Evolutionary conservation across 768 basidiomycete genomes (phyloP), one percentile per base, ranked within the genome.

Genomic region (Kwoniella dejecticola): DNA sequence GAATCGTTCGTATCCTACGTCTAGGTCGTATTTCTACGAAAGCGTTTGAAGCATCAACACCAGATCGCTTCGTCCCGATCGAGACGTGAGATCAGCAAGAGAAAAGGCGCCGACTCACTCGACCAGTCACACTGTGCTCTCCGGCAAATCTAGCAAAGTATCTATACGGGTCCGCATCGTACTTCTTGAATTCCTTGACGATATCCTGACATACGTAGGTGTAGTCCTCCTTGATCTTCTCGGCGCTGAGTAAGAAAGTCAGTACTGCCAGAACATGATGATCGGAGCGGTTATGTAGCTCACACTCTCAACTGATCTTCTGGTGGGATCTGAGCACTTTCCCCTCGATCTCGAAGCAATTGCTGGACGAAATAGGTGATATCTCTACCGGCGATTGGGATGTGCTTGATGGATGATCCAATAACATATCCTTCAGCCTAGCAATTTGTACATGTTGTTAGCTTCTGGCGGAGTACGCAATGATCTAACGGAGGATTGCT

Each of bases 201-300:
- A 98, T 97, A 76, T 98, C 96, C 79, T 96, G 93, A 77, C 96
- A 99, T 42, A 97, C 92, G 74, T 99, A 99, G 71, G 90, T 93
- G 81, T 93, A 95, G 72, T 91, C 90, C 83, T 99, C 96, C 81
- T 99, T 99, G 71, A 99, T 90, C 77, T 88, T 93, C 52, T 90
- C 84, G 19, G 96, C 94, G 21, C 78, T 79, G 47, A 17, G 30
- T 31, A 26, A n/a, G 40, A 11, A 26, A 29, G 29, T 15, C 2
- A 44, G 10, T 17, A 13, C 3, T 19, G n/a, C 6, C 23, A 6
- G 7, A n/a, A 24, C 24, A 26, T 5, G 41, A 30, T 17, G 13
- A 11, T n/a, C 19, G 17, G 21, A 29, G 19, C 8, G 19, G 12
- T 55, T 6, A 11, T 26, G 13, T n/a, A 17, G 68, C 77, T 70